Base-by-base conservation (phyloP, 768 basidiomycete genomes). In the Mycena polygramma region DNA sequence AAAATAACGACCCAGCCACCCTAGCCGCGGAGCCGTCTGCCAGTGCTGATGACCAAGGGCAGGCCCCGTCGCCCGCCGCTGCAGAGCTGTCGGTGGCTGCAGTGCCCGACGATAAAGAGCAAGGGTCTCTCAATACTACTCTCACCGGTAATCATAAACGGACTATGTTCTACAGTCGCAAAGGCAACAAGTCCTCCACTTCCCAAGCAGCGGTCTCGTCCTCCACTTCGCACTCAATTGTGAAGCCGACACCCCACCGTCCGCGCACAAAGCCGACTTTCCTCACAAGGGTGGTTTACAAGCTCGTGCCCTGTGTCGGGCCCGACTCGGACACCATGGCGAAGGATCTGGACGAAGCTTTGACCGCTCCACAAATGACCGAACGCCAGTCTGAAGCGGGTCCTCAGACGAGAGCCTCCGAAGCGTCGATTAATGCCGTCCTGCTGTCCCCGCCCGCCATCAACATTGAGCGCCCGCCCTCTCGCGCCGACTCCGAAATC, bases 131-230 rank as follows among this genome's bases (percentile, higher is more conserved):
- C 66, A 81, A 77, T 73, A 81, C 81, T 57, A 82, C 83, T 36
- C 78, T 84, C 68, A 80, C 82, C 59, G 77, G 77, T 24, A 78
- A 77, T 64, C 77, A 76, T 52, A 73, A 71, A 69, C 74, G 79
- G 81, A 73, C 82, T 82, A 67, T 77, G 80, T 87, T 73, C 84
- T 85, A 79, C 83, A 82, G 64, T 65, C 83, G 85, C 73, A 85
- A 82, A 76, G 70, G 73, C 49, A 79, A 77, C 75, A 83, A 82
- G 69, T 78, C 82, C 9, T 74, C 81, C 19, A 69, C 80, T 45
- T 82, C 82, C 10, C 76, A 81, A 43, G 81, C 77, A 46, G 77
- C 81, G 26, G 73, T 80, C 41, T 82, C 81, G 35, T 76, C 81
- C 17, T 77, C 77, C 35, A 74, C 78, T 22, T 78, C 78, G 35